Evolutionary conservation across 2,329 filamentous ascomycete genomes (phyloP).

Genomic region (Colletotrichum trifolii): DNA sequence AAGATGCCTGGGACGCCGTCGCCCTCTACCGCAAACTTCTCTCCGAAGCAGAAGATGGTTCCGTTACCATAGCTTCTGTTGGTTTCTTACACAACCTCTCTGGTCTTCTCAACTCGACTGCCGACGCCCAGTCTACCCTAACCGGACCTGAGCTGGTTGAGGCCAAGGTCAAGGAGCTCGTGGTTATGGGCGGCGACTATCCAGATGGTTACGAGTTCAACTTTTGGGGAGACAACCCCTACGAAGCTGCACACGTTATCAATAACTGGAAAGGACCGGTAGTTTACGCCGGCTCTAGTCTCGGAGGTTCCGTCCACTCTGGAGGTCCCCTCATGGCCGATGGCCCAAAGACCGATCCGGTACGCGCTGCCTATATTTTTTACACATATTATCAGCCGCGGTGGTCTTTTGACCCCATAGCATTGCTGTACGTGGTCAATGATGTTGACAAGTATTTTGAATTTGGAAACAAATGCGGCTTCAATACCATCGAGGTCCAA

Average conservation of each 20-base stretch:
- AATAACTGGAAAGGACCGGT: conserved; percentile 54
- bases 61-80: conserved; percentile 57
- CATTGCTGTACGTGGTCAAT: conserved; percentile 51
- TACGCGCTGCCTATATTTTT: conserved; percentile 51
- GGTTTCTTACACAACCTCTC: conserved; percentile 61
- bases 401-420: conserved; percentile 55
- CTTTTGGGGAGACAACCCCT: conserved; percentile 55
- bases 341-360: conserved; percentile 47
- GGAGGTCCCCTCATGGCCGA: conserved; percentile 49
- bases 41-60: conserved; percentile 50
- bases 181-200: conserved; percentile 45
- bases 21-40: conserved; percentile 57
- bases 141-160: conserved; percentile 53
- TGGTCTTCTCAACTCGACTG: conserved; percentile 55
- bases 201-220: conserved; percentile 61
- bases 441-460: conserved; percentile 49
- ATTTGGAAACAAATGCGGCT: conserved; percentile 51
- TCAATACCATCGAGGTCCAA: conserved; percentile 49
- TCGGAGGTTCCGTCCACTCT: conserved; percentile 54
- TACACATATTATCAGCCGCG: conserved; percentile 49
- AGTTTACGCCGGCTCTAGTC: conserved; percentile 55
- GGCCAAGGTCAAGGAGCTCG: conserved; percentile 51
- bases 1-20: conserved; percentile 54
- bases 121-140: conserved; percentile 52
- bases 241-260: conserved; percentile 54